Conservation (phyloP, 495 filamentous ascomycete species). For the Sphaerosporella brunnea region DNA sequence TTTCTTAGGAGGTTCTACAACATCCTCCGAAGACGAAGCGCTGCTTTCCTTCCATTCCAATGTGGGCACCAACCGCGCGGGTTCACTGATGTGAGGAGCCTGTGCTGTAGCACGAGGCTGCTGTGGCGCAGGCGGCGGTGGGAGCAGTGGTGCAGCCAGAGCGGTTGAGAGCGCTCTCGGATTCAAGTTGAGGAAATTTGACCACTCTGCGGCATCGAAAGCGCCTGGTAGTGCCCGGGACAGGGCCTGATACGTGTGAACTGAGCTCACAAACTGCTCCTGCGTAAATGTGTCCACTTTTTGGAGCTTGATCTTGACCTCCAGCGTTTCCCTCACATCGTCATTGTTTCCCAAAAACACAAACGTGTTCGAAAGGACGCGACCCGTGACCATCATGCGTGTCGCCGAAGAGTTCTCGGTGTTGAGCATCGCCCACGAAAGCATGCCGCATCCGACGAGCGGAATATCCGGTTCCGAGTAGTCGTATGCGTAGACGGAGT, state of each 20-base stretch:
- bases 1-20: constrained; percentile 22
- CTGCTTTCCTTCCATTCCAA: constrained; percentile 15
- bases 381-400: constrained; percentile 69
- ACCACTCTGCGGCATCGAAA: constrained; percentile 55
- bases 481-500: constrained; percentile 90
- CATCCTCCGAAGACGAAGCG: constrained; percentile 17
- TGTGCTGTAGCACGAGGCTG: constrained; percentile 2
- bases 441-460: constrained; percentile 87
- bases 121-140: not conserved
- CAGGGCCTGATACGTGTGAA: constrained; percentile 35
- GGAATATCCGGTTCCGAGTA: constrained; percentile 89
- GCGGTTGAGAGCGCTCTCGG: constrained; percentile 31
- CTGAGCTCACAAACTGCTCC: constrained; percentile 44
- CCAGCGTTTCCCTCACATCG: constrained; percentile 64
- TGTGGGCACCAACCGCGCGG: not conserved
- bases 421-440: constrained; percentile 63
- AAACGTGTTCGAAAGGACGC: constrained; percentile 68
- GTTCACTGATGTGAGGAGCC: not conserved
- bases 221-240: constrained; percentile 39
- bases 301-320: constrained; percentile 79
- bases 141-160: constrained; percentile 17
- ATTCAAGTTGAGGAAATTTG: constrained; percentile 43
- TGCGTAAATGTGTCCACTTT: constrained; percentile 61
- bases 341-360: constrained; percentile 43
- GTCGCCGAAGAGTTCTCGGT: constrained; percentile 29